Base-by-base conservation (phyloP, 225 moss, liverwort and hornwort genomes). In the Antitrichia curtipendula region DNA sequence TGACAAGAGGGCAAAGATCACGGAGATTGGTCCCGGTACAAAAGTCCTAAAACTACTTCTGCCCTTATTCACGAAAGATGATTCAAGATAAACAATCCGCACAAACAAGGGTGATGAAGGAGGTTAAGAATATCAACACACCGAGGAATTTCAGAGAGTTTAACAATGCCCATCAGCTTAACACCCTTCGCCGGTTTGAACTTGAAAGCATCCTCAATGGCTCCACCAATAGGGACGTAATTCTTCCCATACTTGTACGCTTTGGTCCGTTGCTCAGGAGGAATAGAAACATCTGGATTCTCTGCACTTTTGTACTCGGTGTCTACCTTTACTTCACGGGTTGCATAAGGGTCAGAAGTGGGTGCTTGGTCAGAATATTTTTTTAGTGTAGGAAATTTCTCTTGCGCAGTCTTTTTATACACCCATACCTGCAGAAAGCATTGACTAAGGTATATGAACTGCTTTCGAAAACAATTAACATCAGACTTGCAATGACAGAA, bases 161-260 rank as follows among this genome's bases (percentile, higher is more conserved):
- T 92, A 31, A 96, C 93, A 88, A 95, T 94, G 84, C 99, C 97
- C 86, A 96, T 85, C 22, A 99, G 84, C 91, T 96, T 97, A 75
- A 97, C 58, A 38, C 96, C 97, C 90, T 99, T 99, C 80, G 91
- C 91, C 27, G 97, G 92, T 82, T 92, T 95, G 88, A 99, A 96
- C 88, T 95, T 99, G 60, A 91, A 89, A 21, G 94, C 88, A 52
- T 96, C 95, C 83, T 95, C 95, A 80, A 95, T 88, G 36, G 66
- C 91, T 82, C 87, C 80, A 60, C 95, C 94, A 76, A 99, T 92
- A 36, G 99, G 97, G 72, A 99, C 90, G 80, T 91, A 96, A 90
- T 99, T 95, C 82, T 95, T 94, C 68, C 99, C 99, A 88, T 99
- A 99, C 87, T 96, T 99, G 92, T 95, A 99, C 13, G 97, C 99